Evolutionary conservation across 768 basidiomycete genomes (phyloP).

Genomic region (Pleurotus platypus): DNA sequence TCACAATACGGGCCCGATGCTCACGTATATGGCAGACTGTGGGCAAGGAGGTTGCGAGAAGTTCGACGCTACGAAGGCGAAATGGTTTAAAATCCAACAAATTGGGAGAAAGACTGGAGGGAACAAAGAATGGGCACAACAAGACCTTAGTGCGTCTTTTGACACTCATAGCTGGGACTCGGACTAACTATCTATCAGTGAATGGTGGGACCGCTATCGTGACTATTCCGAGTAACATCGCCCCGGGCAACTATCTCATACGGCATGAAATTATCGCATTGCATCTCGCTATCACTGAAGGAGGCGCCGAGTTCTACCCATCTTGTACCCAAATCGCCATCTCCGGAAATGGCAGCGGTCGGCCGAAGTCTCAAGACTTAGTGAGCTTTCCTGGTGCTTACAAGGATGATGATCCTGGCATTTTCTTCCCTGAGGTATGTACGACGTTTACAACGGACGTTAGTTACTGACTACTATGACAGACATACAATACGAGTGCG

Average conservation of each 20-base stretch:
- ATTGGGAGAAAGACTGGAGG: conserved; percentile 36
- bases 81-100: conserved; percentile 75
- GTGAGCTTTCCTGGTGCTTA: conserved; percentile 75
- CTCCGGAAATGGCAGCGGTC: conserved; percentile 49
- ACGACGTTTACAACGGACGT: background rate
- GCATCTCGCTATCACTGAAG: conserved; percentile 51
- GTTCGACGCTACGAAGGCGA: conserved; percentile 52
- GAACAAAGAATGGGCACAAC: conserved; percentile 45
- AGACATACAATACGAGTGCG: conserved; percentile 27
- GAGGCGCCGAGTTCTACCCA: conserved; percentile 81
- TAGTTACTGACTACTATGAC: background rate
- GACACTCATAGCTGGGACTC: too few species aligned
- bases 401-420: conserved; percentile 65
- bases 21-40: conserved; percentile 74
- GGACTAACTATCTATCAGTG: conserved; percentile 21
- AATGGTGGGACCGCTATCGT: conserved; percentile 35
- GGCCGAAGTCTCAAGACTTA: conserved; percentile 42
- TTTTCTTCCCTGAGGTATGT: conserved; percentile 50
- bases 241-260: conserved; percentile 69
- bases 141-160: conserved; percentile 44
- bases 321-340: conserved; percentile 61
- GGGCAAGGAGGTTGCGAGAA: conserved; percentile 52
- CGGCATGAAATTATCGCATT: conserved; percentile 81
- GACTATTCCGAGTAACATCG: conserved; percentile 46
- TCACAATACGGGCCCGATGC: conserved; percentile 63